Evolutionary conservation across 2,329 filamentous ascomycete species (phyloP).

Genomic region (Bertia moriformis): DNA sequence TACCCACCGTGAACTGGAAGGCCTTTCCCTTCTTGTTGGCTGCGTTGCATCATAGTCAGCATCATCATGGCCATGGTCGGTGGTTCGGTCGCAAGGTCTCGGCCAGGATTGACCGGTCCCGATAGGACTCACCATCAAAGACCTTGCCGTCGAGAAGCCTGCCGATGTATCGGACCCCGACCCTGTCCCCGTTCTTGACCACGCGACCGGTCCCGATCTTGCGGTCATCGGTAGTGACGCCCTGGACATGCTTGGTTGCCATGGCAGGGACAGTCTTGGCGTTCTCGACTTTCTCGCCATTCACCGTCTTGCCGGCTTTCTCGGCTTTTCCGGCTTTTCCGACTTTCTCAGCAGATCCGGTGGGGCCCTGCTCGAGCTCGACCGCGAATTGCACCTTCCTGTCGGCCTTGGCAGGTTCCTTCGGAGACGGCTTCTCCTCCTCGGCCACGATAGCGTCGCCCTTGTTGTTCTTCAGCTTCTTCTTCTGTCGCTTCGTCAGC

Average conservation of each 20-base stretch:
- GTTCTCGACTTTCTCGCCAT: no score
- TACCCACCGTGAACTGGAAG: conserved; percentile 87
- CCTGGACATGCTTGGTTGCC: conserved; percentile 58
- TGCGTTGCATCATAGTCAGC: conserved; percentile 22
- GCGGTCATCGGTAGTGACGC: conserved; percentile 89
- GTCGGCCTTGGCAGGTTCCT: no score
- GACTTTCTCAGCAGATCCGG: conserved; percentile 46
- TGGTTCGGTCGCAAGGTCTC: no score
- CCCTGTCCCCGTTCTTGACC: conserved; percentile 78
- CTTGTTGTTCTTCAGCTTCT: conserved; percentile 98
- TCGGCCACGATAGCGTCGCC: conserved; percentile 63
- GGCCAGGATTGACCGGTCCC: no score
- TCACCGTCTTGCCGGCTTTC: no score
- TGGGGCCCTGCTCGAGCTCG: conserved; percentile 94
- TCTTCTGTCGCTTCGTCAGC: conserved; percentile 88
- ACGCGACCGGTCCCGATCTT: conserved; percentile 73
- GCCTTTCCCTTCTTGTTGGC: conserved; percentile 99
- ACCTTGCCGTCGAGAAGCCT: conserved; percentile 90
- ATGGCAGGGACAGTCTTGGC: no score
- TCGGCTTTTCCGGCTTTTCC: no score
- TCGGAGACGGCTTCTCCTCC: conserved; percentile 39
- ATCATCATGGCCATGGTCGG: no score
- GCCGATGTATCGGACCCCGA: conserved; percentile 95
- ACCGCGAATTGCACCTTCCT: conserved; percentile 99
- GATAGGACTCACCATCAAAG: conserved; percentile 70